These are phyloP conservation scores for Spergularia bocconei DNA, from an alignment of 148 eudicot genomes.

Conservation along the genomic window DNA sequence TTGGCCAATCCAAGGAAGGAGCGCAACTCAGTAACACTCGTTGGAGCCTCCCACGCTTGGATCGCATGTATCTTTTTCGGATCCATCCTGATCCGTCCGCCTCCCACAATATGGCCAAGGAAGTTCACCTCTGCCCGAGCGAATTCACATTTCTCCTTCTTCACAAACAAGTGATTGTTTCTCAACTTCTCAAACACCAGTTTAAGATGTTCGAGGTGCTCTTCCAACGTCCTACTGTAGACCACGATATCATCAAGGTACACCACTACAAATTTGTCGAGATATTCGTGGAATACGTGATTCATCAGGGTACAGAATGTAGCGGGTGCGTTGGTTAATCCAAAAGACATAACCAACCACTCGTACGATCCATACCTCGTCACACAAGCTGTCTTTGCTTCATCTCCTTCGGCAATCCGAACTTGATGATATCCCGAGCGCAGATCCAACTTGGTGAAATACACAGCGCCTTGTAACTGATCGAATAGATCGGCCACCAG, in stretches of 20 bases:
- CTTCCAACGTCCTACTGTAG: background rate
- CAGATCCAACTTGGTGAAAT: background rate
- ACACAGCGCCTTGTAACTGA: background rate
- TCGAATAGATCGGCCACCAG: background rate
- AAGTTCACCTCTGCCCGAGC: too few relatives aligned
- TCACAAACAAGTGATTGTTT: background rate
- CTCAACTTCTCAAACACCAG: background rate
- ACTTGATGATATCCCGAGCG: background rate
- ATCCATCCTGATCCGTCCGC: too few relatives aligned
- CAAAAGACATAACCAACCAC: too few relatives aligned
- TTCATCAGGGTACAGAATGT: too few relatives aligned
- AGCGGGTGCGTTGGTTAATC: too few relatives aligned
- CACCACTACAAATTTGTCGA: slow-evolving; percentile 11
- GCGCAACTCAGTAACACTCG: too few relatives aligned
- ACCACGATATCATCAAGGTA: slow-evolving; percentile 9
- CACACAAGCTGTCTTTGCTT: background rate
- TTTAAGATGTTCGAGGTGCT: background rate
- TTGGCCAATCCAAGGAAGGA: too few relatives aligned
- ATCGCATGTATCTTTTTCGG: too few relatives aligned
- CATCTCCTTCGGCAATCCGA: background rate
- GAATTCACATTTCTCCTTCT: slow-evolving; percentile 14
- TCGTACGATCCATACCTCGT: too few relatives aligned
- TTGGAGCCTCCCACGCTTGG: too few relatives aligned
- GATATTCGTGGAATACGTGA: background rate
- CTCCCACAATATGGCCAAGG: too few relatives aligned